Conservation (phyloP, 176 grass and related monocot genomes). For the Olyra latifolia region DNA sequence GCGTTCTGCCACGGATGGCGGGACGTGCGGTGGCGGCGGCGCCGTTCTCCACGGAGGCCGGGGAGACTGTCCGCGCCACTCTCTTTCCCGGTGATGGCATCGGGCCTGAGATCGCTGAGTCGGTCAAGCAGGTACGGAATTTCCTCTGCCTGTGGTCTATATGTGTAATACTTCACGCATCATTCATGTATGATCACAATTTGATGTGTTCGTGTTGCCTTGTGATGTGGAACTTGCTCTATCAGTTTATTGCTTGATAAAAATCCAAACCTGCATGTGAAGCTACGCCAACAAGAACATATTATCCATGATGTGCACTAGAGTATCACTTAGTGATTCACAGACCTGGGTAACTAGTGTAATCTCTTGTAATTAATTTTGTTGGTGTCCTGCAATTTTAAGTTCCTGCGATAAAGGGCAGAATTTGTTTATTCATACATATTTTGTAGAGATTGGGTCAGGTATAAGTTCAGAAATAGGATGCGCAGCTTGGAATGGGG, state of each 20-base stretch:
- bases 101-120: conserved; percentile 91
- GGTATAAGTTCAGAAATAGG: neutral
- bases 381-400: neutral
- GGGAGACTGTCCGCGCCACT: conserved; percentile 63
- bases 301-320: neutral
- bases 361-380: neutral
- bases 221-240: neutral
- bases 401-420: neutral
- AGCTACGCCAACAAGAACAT: neutral
- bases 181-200: neutral
- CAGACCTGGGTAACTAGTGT: neutral
- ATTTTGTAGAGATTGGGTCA: neutral
- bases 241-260: neutral
- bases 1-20: conserved; percentile 42
- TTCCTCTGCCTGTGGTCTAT: neutral
- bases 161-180: neutral
- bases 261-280: neutral
- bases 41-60: conserved; percentile 42
- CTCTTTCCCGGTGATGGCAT: conserved; percentile 95
- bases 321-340: neutral
- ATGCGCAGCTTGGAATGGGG: neutral
- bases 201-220: neutral
- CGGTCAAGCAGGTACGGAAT: conserved; percentile 72
- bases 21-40: conserved; percentile 20
- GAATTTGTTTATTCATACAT: neutral